These are phyloP conservation scores for Trichophyton simii DNA, from an alignment of 2,329 filamentous ascomycete species.

Conservation along the genomic window DNA sequence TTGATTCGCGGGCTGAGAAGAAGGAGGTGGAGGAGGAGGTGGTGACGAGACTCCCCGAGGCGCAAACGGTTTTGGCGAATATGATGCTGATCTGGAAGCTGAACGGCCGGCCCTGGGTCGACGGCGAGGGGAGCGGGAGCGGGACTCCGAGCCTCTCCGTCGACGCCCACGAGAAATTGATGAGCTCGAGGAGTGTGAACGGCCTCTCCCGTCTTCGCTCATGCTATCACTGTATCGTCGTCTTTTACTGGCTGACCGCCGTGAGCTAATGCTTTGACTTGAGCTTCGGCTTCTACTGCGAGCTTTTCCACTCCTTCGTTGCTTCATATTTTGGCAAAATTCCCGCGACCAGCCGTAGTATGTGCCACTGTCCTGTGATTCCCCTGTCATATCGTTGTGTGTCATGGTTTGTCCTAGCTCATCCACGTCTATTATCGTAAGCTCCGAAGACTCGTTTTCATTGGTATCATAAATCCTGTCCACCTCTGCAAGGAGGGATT, in stretches of 20 bases:
- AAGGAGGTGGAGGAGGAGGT: constrained; percentile 4
- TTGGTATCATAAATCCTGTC: constrained; percentile 53
- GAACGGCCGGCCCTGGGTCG: constrained; percentile 8
- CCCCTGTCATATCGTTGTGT: constrained; percentile 53
- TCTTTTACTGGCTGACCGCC: constrained; percentile 31
- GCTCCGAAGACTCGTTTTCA: constrained; percentile 36
- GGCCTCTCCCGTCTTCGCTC: constrained; percentile 20
- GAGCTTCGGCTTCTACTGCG: constrained; percentile 30
- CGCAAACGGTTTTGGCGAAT: constrained; percentile 16
- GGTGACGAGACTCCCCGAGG: constrained; percentile 6
- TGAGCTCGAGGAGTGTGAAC: constrained; percentile 13
- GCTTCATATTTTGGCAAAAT: constrained; percentile 73
- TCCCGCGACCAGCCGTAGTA: constrained; percentile 79
- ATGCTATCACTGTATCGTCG: constrained; percentile 30
- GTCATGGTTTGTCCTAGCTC: constrained; percentile 59
- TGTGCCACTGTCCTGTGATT: constrained; percentile 53
- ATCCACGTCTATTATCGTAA: constrained; percentile 51
- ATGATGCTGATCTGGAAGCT: constrained; percentile 17
- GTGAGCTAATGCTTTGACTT: constrained; percentile 36
- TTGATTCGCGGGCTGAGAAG: constrained; percentile 3
- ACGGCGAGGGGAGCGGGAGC: constrained; percentile 19
- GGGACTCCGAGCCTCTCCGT: constrained; percentile 15
- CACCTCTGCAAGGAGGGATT: constrained; percentile 55
- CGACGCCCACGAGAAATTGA: constrained; percentile 18
- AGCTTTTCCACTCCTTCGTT: constrained; percentile 19